Conservation (phyloP, 2,329 filamentous ascomycete genomes). For the Chaetomium globosum region DNA sequence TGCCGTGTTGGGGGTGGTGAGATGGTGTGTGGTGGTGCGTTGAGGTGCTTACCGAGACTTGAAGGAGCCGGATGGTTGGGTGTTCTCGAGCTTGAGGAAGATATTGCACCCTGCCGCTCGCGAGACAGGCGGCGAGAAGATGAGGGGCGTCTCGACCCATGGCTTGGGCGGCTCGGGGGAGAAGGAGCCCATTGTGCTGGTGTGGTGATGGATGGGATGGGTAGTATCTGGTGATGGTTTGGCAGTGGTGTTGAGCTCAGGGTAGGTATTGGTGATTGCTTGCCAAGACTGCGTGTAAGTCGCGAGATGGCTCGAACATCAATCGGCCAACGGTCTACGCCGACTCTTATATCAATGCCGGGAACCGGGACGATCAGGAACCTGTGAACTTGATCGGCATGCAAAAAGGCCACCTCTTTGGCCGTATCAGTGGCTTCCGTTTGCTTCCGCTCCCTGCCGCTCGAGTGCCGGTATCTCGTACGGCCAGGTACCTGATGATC, state of each 20-base stretch:
- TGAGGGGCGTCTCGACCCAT: conserved; percentile 70
- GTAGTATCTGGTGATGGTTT: background rate
- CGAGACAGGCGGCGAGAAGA: conserved; percentile 66
- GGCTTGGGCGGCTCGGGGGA: conserved; percentile 45
- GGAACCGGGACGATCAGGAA: conserved; percentile 16
- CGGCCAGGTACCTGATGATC: conserved; percentile 7
- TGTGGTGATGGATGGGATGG: background rate
- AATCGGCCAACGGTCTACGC: background rate
- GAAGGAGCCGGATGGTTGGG: conserved; percentile 82
- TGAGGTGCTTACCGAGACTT: conserved; percentile 65
- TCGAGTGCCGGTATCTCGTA: background rate
- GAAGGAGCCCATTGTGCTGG: conserved; percentile 39
- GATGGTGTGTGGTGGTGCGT: background rate
- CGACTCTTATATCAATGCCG: conserved; percentile 16
- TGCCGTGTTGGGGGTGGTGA: background rate
- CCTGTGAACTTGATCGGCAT: conserved; percentile 1
- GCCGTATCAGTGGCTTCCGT: conserved; percentile 7
- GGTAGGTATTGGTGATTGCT: conserved; percentile 4
- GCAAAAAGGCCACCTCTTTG: conserved; percentile 14
- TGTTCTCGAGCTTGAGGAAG: conserved; percentile 79
- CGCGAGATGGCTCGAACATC: conserved; percentile 6
- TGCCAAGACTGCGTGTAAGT: conserved; percentile 16
- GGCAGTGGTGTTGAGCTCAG: background rate
- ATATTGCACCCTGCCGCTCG: conserved; percentile 72
- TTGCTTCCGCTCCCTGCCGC: conserved; percentile 3